Base-by-base conservation (phyloP, 345 rosid species). In the Populus tremula region DNA sequence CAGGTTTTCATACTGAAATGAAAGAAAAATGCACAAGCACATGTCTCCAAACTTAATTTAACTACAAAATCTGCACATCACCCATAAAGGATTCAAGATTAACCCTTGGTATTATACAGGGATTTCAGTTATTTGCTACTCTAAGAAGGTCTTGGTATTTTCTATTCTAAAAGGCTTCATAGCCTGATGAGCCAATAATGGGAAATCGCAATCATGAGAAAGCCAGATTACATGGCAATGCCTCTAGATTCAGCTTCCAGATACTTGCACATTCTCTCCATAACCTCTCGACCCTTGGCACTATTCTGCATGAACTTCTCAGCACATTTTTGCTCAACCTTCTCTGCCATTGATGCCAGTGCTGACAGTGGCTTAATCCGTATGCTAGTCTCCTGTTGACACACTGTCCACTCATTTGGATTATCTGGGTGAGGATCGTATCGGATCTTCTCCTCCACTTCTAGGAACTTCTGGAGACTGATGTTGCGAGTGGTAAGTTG, bases 271-370 rank as follows among this genome's bases (percentile, higher is more conserved):
- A 96, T 96, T 81, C 92, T 91, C 83, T 96, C 99, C 99, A 92
- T 93, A 33, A 95, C 99, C 80, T 95, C 97, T 79, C 98, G 84
- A 25, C 99, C 96, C 83, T 95, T 95, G 3, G 80, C 84, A 77
- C 99, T 93, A 67, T 95, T 95, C 85, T 93, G 99, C 94, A 91
- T 86, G 84, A 95, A 95, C 84, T 84, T 91, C 71, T 93, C 99
- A 1, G 92, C 98, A 71, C 98, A 95, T 35, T 87, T 82, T 70
- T 92, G 98, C 83, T 96, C 97, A 64, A 96, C 90, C 86, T 96
- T 96, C 86, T 96, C 99, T 2, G 98, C 97, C 97, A 96, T 93
- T 64, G 98, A 96, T 50, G 99, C 97, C 80, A 96, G 79, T 27
- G 94, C 88, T 1, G 99, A 96, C 78, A 92, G 82, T 9, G 99